Evolutionary conservation across 257 asterid genomes (phyloP).

Genomic region (Jaltomata sinuosa): DNA sequence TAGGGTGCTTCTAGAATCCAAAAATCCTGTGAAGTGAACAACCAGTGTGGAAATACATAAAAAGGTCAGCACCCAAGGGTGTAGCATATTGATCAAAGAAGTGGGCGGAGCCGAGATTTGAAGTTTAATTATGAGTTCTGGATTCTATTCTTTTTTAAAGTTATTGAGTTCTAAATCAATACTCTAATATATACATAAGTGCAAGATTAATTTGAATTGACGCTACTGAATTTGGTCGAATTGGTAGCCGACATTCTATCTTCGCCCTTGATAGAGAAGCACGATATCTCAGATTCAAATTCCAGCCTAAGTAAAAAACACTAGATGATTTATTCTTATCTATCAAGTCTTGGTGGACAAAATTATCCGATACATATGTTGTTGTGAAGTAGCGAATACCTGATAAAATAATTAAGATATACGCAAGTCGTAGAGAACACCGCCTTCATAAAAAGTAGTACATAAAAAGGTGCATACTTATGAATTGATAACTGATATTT

Average conservation of each 20-base stretch:
- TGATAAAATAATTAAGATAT: neutral
- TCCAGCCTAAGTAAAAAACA: no score
- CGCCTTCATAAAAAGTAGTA: neutral
- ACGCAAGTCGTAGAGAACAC: neutral
- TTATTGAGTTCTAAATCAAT: neutral
- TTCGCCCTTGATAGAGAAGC: neutral
- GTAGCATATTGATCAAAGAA: neutral
- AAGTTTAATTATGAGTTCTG: neutral
- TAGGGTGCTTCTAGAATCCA: slow-evolving; percentile 17
- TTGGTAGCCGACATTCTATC: neutral
- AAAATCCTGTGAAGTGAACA: slow-evolving; percentile 7
- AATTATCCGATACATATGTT: neutral
- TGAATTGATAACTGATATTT: neutral
- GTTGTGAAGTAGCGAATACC: neutral
- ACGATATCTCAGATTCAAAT: neutral
- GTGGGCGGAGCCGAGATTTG: neutral
- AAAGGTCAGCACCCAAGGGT: neutral
- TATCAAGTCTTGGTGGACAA: neutral
- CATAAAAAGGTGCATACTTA: neutral
- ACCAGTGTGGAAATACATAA: neutral
- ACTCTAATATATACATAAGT: no score
- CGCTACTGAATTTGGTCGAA: neutral
- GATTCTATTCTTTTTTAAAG: neutral
- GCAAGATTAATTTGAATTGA: no score
- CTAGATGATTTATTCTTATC: no score